phyloP scores from a whole-genome alignment of 2,329 filamentous ascomycete genomes.

The Proliferodiscus dingleyae region DNA sequence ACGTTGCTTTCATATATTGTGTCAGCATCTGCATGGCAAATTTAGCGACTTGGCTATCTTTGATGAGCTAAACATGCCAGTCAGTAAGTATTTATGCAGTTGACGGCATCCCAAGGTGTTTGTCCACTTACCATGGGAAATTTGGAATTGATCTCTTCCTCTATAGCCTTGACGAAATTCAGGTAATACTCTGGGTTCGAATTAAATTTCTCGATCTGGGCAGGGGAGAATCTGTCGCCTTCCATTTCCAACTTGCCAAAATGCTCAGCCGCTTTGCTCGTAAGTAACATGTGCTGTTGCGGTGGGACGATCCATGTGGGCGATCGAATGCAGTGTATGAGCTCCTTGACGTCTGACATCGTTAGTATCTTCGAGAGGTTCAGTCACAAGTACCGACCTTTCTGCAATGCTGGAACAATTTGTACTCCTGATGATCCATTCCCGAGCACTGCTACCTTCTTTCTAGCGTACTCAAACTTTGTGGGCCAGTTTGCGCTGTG shows the following conservation, averaged over 20 bases:
- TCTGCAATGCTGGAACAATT: slow-evolving; percentile 42
- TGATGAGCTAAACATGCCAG: slow-evolving; percentile 33
- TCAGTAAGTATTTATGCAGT: slow-evolving; percentile 24
- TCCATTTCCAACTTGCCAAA: slow-evolving; percentile 36
- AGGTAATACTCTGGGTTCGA: slow-evolving; percentile 42
- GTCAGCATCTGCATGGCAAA: slow-evolving; percentile 5
- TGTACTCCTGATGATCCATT: slow-evolving; percentile 49
- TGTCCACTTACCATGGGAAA: slow-evolving; percentile 30
- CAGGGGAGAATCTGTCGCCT: slow-evolving; percentile 39
- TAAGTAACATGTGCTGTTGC: slow-evolving; percentile 34
- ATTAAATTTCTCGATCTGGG: slow-evolving; percentile 45
- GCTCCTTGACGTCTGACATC: slow-evolving; percentile 36
- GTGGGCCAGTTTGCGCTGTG: slow-evolving; percentile 59
- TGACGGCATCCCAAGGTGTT: neutral
- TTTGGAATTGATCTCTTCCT: slow-evolving; percentile 30
- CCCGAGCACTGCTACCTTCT: slow-evolving; percentile 45
- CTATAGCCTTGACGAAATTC: slow-evolving; percentile 43
- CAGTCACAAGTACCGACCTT: slow-evolving; percentile 7
- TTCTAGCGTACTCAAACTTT: slow-evolving; percentile 41
- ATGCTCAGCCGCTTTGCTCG: slow-evolving; percentile 34
- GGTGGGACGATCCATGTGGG: slow-evolving; percentile 41
- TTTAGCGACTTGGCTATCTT: slow-evolving; percentile 8
- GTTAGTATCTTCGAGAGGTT: slow-evolving; percentile 21
- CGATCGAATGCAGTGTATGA: slow-evolving; percentile 40
- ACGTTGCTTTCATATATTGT: slow-evolving; percentile 43